Evolutionary conservation across 2,329 filamentous ascomycete genomes (phyloP), one percentile per base, ranked within the genome.

Genomic region (Metarhizium sp.): DNA sequence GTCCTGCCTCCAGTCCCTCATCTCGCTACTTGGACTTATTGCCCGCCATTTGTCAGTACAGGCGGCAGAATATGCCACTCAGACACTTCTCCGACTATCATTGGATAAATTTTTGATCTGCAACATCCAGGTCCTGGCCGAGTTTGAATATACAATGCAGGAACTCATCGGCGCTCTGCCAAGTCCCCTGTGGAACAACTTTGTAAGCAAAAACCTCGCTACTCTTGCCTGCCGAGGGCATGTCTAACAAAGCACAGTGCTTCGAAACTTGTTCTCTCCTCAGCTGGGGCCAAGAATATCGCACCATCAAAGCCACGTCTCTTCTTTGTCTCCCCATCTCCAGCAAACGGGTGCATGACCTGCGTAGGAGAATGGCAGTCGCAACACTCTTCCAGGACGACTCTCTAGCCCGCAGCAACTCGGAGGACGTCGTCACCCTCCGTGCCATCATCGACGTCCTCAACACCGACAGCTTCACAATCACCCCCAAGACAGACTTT

Each of bases 321-420:
- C 72, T 90, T 11, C 70, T 76, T 18, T 75, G 78, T 47, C 75
- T 92, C 16, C 82, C 87, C 0, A 71, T 78, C 10, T 74, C 71
- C 6, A 76, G 73, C 3, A 62, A 73, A 0, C 68, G 68, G 16
- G 69, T 80, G 1, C 79, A 86, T 58, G 79, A 85, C 40, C 72
- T 92, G 32, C 79, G 85, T 36, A 78, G 86, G 11, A 75, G 85
- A 38, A 75, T 94, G 7, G 86, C 88, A 3, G 72, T 86, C 5
- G 77, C 79, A 1, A 85, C 82, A 59, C 74, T 89, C 59, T 80
- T 88, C 58, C 66, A 75, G 34, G 74, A 84, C 59, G 62, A 73
- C 0, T 59, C 67, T 0, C 69, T 78, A 1, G 71, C 73, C 8
- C 66, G 68, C 32, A 65, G 69, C 13, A 67, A 73, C 30, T 70